Conservation (phyloP, 225 moss, liverwort and hornwort species). For the Pseudoscleropodium purum region DNA sequence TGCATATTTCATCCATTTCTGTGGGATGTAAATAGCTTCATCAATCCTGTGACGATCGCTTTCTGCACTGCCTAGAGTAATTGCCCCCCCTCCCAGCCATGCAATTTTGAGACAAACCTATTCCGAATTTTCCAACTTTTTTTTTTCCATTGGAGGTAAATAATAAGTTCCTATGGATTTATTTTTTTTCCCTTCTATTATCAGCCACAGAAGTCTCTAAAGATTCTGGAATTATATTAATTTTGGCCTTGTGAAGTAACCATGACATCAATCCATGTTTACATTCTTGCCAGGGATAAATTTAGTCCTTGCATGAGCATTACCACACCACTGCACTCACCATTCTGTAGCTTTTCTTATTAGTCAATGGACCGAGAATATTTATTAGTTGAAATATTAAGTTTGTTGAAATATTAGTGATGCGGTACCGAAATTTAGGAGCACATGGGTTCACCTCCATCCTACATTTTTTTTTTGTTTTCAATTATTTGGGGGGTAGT, state of each 20-base stretch:
- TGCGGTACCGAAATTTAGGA: neutral
- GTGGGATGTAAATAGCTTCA: no score
- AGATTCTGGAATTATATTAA: neutral
- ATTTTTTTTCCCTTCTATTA: neutral
- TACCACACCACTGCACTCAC: neutral
- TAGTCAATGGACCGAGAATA: neutral
- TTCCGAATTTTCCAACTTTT: neutral
- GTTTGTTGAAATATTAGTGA: neutral
- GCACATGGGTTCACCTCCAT: neutral
- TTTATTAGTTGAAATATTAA: neutral
- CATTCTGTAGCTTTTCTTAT: neutral
- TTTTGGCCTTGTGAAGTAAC: neutral
- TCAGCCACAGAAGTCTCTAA: neutral
- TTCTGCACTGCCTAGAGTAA: no score
- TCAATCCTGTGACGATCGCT: no score
- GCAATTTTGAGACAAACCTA: rapidly evolving
- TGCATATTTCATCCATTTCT: no score
- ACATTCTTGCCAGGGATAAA: neutral
- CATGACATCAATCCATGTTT: neutral
- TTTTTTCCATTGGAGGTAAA: neutral
- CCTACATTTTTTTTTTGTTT: neutral
- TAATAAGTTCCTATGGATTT: neutral
- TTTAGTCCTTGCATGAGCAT: neutral
- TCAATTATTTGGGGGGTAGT: neutral
- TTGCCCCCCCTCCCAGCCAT: no score